These are phyloP conservation scores for Trypanosoma theileri DNA, from an alignment of 208 protist species.

Conservation along the genomic window DNA sequence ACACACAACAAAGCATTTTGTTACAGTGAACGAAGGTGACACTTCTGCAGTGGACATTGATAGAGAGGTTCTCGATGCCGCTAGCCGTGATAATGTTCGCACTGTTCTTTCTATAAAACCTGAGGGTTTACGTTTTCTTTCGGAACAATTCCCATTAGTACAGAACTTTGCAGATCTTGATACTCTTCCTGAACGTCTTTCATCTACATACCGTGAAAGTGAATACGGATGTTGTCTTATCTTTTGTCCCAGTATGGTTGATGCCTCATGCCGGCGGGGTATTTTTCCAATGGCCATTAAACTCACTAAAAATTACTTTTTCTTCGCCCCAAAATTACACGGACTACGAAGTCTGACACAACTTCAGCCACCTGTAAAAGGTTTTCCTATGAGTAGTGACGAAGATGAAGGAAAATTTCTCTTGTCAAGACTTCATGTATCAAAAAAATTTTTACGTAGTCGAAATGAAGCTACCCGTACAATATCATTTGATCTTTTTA, in stretches of 20 bases:
- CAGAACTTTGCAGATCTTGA: conserved; percentile 44
- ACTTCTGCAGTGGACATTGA: conserved; percentile 25
- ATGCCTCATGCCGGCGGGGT: conserved; percentile 64
- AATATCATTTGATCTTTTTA: conserved; percentile 56
- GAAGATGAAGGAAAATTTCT: conserved; percentile 31
- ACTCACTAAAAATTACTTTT: conserved; percentile 29
- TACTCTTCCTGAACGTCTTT: conserved; percentile 31
- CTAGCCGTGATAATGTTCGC: conserved; percentile 26
- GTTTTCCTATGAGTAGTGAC: conserved; percentile 38
- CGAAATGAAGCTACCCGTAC: conserved; percentile 26
- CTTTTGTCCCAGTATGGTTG: conserved; percentile 68
- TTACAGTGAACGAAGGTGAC: neutral
- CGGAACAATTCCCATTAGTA: conserved; percentile 34
- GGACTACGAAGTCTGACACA: conserved; percentile 35
- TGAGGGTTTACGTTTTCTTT: conserved; percentile 32
- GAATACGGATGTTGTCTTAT: conserved; percentile 72
- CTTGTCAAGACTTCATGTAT: conserved; percentile 35
- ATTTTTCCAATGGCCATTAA: conserved; percentile 69
- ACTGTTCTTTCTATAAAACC: conserved; percentile 30
- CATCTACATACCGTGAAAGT: conserved; percentile 1
- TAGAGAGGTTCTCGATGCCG: conserved; percentile 35
- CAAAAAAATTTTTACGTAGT: conserved; percentile 42
- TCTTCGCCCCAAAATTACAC: conserved; percentile 80
- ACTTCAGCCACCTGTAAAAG: conserved; percentile 23
- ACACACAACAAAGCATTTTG: conserved; percentile 29